These are phyloP conservation scores for Daldinia loculata DNA, from an alignment of 495 filamentous ascomycete species.

Conservation along the genomic window DNA sequence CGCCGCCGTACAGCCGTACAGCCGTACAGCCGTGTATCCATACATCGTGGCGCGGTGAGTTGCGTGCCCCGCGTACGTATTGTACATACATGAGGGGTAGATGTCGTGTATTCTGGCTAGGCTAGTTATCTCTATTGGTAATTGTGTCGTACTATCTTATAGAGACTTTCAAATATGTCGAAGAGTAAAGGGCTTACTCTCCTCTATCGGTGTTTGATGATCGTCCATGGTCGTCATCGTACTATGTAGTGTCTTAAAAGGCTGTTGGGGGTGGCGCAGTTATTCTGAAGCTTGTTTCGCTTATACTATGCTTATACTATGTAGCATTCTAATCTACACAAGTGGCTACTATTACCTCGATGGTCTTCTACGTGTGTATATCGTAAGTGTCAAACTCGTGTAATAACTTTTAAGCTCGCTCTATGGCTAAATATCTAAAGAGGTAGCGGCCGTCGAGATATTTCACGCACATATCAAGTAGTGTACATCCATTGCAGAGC, in stretches of 20 bases:
- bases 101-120: not conserved
- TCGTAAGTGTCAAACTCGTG: too few relatives aligned
- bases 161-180: not conserved
- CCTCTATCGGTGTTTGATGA: not conserved
- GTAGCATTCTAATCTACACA: not conserved
- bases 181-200: not conserved
- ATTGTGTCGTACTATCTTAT: not conserved
- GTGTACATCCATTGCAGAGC: not conserved
- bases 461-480: not conserved
- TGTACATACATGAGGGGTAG: not conserved
- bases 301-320: not conserved
- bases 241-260: constrained; percentile 18
- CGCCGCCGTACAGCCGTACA: not conserved
- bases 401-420: not conserved
- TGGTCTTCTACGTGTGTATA: not conserved
- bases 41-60: constrained; percentile 11
- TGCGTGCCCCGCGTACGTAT: constrained; percentile 1
- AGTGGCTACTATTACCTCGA: not conserved
- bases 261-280: constrained; percentile 35
- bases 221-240: constrained; percentile 21
- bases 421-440: not conserved
- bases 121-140: not conserved
- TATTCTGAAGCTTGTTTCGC: constrained; percentile 11
- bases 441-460: not conserved
- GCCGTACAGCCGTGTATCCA: not conserved